Base-by-base conservation (phyloP, 768 basidiomycete species). In the Russula lepida region DNA sequence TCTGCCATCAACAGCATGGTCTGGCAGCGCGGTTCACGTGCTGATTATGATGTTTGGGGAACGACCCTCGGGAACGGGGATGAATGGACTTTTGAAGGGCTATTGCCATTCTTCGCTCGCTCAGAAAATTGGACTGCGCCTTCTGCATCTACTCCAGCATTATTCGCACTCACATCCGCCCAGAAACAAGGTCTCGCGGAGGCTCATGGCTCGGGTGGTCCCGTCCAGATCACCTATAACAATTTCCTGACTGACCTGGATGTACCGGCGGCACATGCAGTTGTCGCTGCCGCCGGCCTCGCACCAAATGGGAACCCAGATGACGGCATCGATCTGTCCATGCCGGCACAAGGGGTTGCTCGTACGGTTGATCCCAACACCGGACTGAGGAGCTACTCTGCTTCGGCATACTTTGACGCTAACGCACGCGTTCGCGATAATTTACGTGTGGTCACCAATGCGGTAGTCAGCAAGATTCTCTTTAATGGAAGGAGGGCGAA, bases 1-100 rank as follows among this genome's bases (percentile, higher is more conserved):
- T 57, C 64, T 8, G 64, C 64, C 12, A 64, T 64, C 28, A 62
- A 64, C 52, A 62, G 61, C 21, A 58, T 64, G 64, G 64, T 64
- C 33, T 64, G 60, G 64, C 64, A 64, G 41, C 64, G 64, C 11
- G 60, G 64, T 6, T 63, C 60, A 11, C 54, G 55, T 30, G 46
- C 60, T 12, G 64, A 64, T 51, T 64, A 64, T 19, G 64, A 64
- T 19, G 39, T 54, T n/a, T 64, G 64, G 64, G 64, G 55, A 7
- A 57, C 60, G 19, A 25, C 19, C 30, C 49, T 64, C 3, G 64
- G 55, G 15, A 64, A 64, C 17, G 64, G 64, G 30, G 51, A 56
- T 2, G 64, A 63, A 21, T 64, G 64, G 64, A 57, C 60, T 15
- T 62, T 62, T 25, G 64, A 64, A 6, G 53, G 15, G 28, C 44